These are phyloP conservation scores for Neofusicoccum ribis DNA, from an alignment of 2,329 filamentous ascomycete species.

Conservation along the genomic window DNA sequence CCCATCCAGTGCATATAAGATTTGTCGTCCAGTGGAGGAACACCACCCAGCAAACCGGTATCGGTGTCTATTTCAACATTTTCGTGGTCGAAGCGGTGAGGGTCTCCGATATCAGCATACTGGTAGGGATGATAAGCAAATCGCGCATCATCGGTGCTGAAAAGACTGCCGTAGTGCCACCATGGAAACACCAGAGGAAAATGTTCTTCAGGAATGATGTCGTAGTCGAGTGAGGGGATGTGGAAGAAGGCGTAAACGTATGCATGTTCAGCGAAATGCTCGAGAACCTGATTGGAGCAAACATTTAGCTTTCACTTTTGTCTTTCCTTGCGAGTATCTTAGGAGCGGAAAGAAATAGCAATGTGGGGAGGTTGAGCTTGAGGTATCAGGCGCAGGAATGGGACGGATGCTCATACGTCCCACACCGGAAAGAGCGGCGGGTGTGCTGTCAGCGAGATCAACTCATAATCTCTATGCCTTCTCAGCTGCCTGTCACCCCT, in stretches of 20 bases:
- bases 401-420: constrained; percentile 37
- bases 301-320: constrained; percentile 27
- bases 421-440: constrained; percentile 41
- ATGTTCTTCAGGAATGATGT: constrained; percentile 40
- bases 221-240: constrained; percentile 34
- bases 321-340: neutral
- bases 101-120: constrained; percentile 25
- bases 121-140: constrained; percentile 32
- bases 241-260: constrained; percentile 42
- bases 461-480: constrained; percentile 75
- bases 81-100: neutral
- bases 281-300: constrained; percentile 31
- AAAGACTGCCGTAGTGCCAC: constrained; percentile 40
- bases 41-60: constrained; percentile 26
- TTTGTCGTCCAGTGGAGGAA: neutral
- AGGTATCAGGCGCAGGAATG: neutral
- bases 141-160: constrained; percentile 39
- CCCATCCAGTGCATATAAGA: constrained; percentile 16
- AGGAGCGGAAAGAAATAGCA: neutral
- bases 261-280: constrained; percentile 38
- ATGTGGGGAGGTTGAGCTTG: neutral
- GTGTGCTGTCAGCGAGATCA: constrained; percentile 56
- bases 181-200: constrained; percentile 41
- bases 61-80: constrained; percentile 32
- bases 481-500: constrained; percentile 67